These are phyloP conservation scores for Candida odintsovae DNA, from an alignment of 805 yeast species.

Conservation along the genomic window DNA sequence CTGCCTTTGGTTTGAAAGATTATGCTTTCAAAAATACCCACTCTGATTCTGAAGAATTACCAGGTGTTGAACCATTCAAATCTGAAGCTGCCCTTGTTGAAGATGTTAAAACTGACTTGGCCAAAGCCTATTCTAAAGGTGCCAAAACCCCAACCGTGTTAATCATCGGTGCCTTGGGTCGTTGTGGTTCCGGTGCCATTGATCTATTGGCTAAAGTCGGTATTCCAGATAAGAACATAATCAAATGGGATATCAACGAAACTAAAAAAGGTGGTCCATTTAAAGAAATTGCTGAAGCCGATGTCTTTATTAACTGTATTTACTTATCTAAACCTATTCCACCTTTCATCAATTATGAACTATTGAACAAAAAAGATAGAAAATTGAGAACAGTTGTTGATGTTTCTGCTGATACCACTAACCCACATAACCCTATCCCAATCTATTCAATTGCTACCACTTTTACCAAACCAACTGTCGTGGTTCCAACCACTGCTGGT, in stretches of 20 bases:
- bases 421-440: conserved; percentile 97
- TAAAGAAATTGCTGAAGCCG: conserved; percentile 79
- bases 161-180: conserved; percentile 95
- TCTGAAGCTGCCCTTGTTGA: conserved; percentile 69
- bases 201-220: conserved; percentile 80
- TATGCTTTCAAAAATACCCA: conserved; percentile 90
- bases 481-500: conserved; percentile 71
- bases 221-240: conserved; percentile 74
- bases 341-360: conserved; percentile 73
- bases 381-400: conserved; percentile 89
- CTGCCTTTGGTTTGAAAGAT: conserved; percentile 90
- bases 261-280: conserved; percentile 98
- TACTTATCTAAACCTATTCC: conserved; percentile 91
- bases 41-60: conserved; percentile 60
- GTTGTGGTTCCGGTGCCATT: conserved; percentile 98
- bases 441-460: conserved; percentile 87
- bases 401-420: conserved; percentile 97
- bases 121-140: conserved; percentile 52
- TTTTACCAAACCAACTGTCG: conserved; percentile 85
- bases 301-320: conserved; percentile 93
- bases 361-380: conserved; percentile 63
- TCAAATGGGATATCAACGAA: conserved; percentile 96
- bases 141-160: conserved; percentile 72
- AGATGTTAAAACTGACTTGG: conserved; percentile 60
- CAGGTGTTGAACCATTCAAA: conserved; percentile 76